Percentiles rank a stretch among this genome's conserved stretches.
These are phyloP conservation scores for Penicillium subrubescens DNA, from an alignment of 495 filamentous ascomycete genomes.

Conservation along the genomic window DNA sequence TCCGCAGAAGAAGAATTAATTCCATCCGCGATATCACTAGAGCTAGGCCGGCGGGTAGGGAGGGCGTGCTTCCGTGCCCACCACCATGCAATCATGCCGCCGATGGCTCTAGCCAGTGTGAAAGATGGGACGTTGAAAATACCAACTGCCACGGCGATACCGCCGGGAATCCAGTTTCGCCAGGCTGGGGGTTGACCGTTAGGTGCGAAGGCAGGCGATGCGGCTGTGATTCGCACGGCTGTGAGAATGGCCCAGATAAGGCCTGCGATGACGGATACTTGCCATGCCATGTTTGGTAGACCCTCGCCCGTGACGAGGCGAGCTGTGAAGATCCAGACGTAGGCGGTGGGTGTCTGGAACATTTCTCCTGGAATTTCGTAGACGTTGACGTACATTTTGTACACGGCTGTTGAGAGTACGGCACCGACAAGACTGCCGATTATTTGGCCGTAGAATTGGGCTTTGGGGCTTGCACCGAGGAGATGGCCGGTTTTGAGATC, in stretches of 20 bases:
- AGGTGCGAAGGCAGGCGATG: conserved; percentile 33
- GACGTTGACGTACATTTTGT: conserved; percentile 86
- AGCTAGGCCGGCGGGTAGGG: background rate
- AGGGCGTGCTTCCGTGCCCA: conserved; percentile 38
- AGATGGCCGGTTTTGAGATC: conserved; percentile 97
- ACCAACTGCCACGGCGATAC: conserved; percentile 93
- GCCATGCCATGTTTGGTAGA: conserved; percentile 76
- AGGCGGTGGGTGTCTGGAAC: conserved; percentile 92
- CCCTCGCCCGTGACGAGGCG: conserved; percentile 92
- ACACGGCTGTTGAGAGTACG: conserved; percentile 82
- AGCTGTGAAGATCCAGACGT: conserved; percentile 97
- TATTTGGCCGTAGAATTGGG: conserved; percentile 95
- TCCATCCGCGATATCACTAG: background rate
- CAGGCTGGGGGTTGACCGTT: conserved; percentile 34
- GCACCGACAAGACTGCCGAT: conserved; percentile 90
- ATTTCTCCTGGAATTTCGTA: conserved; percentile 84
- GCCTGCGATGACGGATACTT: conserved; percentile 73
- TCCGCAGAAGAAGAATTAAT: conserved; percentile 1
- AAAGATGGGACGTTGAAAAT: conserved; percentile 99
- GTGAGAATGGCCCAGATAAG: conserved; percentile 71
- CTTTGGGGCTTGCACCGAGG: conserved; percentile 85
- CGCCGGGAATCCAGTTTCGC: conserved; percentile 71
- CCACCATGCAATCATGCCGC: conserved; percentile 84
- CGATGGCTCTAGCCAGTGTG: conserved; percentile 84
- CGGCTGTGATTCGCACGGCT: conserved; percentile 60